Evolutionary conservation across 164 flowering plant genomes (phyloP).

Genomic region (Vitis rupestris): DNA sequence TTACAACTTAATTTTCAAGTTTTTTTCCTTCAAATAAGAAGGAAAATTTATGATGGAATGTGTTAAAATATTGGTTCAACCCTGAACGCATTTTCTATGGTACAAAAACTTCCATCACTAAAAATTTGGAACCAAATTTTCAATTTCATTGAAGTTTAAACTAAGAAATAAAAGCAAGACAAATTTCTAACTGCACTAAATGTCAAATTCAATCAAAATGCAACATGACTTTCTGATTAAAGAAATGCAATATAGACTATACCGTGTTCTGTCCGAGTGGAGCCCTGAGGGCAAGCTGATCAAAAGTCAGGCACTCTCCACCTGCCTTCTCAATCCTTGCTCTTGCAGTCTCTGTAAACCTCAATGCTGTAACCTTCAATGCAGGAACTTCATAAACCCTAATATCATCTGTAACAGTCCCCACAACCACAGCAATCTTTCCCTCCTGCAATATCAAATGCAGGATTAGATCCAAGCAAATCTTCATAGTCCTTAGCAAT

Average conservation of each 20-base stretch:
- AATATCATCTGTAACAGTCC: slow-evolving; percentile 45
- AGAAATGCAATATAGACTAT: not conserved
- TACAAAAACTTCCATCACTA: no score
- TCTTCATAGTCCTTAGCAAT: no score
- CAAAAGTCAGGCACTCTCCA: slow-evolving; percentile 54
- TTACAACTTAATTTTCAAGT: no score
- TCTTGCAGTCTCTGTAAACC: slow-evolving; percentile 48
- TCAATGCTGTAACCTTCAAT: slow-evolving; percentile 45
- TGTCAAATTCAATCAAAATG: not conserved
- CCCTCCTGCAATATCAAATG: slow-evolving; percentile 22
- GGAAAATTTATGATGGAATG: no score
- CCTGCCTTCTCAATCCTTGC: slow-evolving; percentile 57
- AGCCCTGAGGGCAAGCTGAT: slow-evolving; percentile 49
- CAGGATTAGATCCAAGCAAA: no score
- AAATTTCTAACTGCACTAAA: no score
- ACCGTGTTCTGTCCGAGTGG: slow-evolving; percentile 55
- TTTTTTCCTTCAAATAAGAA: no score
- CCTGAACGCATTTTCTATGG: no score
- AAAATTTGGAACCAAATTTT: no score
- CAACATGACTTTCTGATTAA: not conserved
- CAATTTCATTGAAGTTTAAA: no score
- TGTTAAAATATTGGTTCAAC: no score
- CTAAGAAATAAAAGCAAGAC: no score
- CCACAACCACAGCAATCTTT: slow-evolving; percentile 49
- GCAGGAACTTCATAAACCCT: slow-evolving; percentile 46